These are phyloP conservation scores for Populus hybrid DNA, from an alignment of 441 rosid species.

Conservation along the genomic window DNA sequence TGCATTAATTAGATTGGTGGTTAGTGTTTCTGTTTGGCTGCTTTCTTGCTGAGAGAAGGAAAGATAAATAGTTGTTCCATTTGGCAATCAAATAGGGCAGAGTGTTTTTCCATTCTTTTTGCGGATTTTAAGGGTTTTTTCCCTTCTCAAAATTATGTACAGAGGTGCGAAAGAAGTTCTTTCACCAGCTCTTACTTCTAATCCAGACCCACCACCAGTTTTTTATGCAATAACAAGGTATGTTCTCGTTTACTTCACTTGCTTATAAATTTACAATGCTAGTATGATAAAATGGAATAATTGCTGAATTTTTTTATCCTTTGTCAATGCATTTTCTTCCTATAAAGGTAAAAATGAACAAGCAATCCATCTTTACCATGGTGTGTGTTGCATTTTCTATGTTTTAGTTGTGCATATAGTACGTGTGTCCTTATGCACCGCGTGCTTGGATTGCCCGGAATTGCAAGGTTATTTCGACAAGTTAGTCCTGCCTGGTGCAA, in stretches of 20 bases:
- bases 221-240: constrained; percentile 80
- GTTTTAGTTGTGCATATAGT: no score
- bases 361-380: no score
- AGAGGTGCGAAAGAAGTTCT: constrained; percentile 46
- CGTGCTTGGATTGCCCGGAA: no score
- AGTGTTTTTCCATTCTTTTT: not conserved
- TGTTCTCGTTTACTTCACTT: not conserved
- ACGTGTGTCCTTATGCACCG: no score
- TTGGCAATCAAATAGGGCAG: not conserved
- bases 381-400: no score
- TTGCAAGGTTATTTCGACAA: no score
- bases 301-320: no score
- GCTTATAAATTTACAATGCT: not conserved
- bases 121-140: not conserved
- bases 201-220: constrained; percentile 57
- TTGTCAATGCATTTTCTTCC: no score
- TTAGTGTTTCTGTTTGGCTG: not conserved
- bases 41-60: not conserved
- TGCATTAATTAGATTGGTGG: not conserved
- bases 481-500: no score
- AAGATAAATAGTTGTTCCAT: not conserved
- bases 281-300: no score
- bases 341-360: no score
- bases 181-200: constrained; percentile 56
- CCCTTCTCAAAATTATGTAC: not conserved